These are phyloP conservation scores for Plasmopara muralis DNA, from an alignment of 352 stramenopile genomes.

Conservation along the genomic window DNA sequence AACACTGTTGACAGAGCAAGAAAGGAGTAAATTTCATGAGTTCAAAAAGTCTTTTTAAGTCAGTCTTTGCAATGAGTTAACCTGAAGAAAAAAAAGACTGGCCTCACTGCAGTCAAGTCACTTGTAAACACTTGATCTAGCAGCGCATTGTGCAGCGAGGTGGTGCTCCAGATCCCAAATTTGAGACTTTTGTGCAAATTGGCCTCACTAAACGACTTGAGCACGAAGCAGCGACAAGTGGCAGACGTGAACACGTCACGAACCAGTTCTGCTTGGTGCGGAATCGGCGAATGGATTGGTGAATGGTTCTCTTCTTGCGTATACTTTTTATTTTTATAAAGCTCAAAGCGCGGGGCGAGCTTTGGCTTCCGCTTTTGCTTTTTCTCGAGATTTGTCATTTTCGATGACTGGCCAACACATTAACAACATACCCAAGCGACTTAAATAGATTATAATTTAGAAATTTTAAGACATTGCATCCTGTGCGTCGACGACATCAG, in stretches of 20 bases:
- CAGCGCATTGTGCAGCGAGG: slow-evolving; percentile 54
- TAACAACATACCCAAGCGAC: no score
- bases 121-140: slow-evolving; percentile 68
- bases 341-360: slow-evolving; percentile 43
- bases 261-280: slow-evolving; percentile 33
- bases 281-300: slow-evolving; percentile 1
- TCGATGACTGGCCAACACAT: neutral
- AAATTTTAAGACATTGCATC: no score
- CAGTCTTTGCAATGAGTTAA: slow-evolving; percentile 10
- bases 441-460: neutral
- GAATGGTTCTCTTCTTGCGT: slow-evolving; percentile 1
- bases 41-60: neutral
- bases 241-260: slow-evolving; percentile 48
- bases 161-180: slow-evolving; percentile 77
- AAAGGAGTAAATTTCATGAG: neutral
- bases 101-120: slow-evolving; percentile 53
- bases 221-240: slow-evolving; percentile 73
- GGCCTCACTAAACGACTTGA: slow-evolving; percentile 83
- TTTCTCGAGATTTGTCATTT: slow-evolving; percentile 9
- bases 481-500: neutral
- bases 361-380: slow-evolving; percentile 27
- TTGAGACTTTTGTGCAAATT: slow-evolving; percentile 85
- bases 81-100: slow-evolving; percentile 79
- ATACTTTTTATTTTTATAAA: neutral
- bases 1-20: slow-evolving; percentile 28